These are phyloP conservation scores for Saitozyma sp. DNA, from an alignment of 768 basidiomycete species.

Conservation along the genomic window DNA sequence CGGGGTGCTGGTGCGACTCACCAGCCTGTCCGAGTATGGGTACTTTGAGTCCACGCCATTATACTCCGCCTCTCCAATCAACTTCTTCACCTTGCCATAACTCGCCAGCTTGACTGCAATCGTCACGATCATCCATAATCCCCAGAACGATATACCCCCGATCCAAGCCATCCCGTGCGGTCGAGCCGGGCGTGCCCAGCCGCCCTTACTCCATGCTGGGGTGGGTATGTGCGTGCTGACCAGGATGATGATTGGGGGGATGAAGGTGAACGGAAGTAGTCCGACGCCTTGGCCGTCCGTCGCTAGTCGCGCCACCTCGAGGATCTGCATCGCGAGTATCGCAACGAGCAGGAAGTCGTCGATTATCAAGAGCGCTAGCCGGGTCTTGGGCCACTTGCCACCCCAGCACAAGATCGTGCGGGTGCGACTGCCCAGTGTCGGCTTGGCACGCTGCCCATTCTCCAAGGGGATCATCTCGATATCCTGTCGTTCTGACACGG, in stretches of 20 bases:
- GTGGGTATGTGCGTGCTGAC: constrained; percentile 7
- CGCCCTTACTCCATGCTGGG: constrained; percentile 5
- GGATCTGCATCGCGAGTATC: constrained; percentile 11
- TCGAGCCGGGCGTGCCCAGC: neutral
- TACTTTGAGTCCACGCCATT: constrained; percentile 9
- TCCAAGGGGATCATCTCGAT: too few species aligned
- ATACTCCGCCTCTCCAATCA: constrained; percentile 4
- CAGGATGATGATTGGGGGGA: constrained; percentile 4
- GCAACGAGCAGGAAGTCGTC: constrained; percentile 11
- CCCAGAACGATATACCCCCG: constrained; percentile 1
- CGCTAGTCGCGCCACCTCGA: constrained; percentile 11
- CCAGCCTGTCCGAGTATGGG: constrained; percentile 9
- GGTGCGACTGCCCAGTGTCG: too few species aligned
- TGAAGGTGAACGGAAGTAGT: constrained; percentile 10
- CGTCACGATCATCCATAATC: constrained; percentile 8
- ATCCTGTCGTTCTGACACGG: too few species aligned
- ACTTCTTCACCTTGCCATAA: constrained; percentile 1
- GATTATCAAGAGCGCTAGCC: constrained; percentile 1
- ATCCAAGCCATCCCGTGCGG: constrained; percentile 12
- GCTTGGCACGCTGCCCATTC: too few species aligned
- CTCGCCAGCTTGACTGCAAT: constrained; percentile 9
- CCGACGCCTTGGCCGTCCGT: constrained; percentile 9
- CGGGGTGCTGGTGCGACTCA: neutral
- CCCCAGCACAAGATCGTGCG: too few species aligned
- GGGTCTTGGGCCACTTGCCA: neutral